These are phyloP conservation scores for Claviceps africana DNA, from an alignment of 2,329 filamentous ascomycete genomes.

Conservation along the genomic window DNA sequence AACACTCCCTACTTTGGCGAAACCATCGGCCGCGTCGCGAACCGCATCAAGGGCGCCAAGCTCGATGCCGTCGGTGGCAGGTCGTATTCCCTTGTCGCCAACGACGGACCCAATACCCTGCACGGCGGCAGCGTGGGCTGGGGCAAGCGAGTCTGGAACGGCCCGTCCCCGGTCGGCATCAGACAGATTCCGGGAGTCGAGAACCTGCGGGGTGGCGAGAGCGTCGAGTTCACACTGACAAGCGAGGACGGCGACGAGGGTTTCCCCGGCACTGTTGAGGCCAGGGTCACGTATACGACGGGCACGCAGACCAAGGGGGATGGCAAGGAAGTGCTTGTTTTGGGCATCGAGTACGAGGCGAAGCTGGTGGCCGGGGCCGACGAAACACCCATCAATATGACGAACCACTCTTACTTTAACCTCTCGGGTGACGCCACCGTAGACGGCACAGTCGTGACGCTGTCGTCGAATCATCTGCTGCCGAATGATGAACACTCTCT, in stretches of 20 bases:
- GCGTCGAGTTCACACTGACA: conserved; percentile 47
- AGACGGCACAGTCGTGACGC: conserved; percentile 49
- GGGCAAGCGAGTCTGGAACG: conserved; percentile 67
- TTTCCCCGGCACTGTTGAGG: conserved; percentile 74
- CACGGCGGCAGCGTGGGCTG: conserved; percentile 65
- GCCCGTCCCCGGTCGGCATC: conserved; percentile 48
- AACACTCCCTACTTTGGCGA: conserved; percentile 79
- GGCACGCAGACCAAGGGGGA: conserved; percentile 48
- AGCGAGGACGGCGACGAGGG: conserved; percentile 78
- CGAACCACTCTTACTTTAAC: conserved; percentile 83
- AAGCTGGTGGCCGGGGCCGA: conserved; percentile 63
- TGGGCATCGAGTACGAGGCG: conserved; percentile 83
- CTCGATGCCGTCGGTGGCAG: conserved; percentile 60
- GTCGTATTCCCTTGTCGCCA: conserved; percentile 55
- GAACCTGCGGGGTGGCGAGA: conserved; percentile 46
- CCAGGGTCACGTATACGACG: conserved; percentile 64
- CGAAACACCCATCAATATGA: conserved; percentile 88
- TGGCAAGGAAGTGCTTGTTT: conserved; percentile 51
- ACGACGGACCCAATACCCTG: conserved; percentile 64
- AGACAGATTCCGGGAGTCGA: conserved; percentile 35
- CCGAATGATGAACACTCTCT: conserved; percentile 62
- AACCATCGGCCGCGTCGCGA: conserved; percentile 76
- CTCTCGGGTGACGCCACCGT: conserved; percentile 38
- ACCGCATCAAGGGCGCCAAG: conserved; percentile 61
- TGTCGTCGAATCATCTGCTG: conserved; percentile 52